These are phyloP conservation scores for Malassezia globosa DNA, from an alignment of 1,284 basidiomycete genomes.

Conservation along the genomic window DNA sequence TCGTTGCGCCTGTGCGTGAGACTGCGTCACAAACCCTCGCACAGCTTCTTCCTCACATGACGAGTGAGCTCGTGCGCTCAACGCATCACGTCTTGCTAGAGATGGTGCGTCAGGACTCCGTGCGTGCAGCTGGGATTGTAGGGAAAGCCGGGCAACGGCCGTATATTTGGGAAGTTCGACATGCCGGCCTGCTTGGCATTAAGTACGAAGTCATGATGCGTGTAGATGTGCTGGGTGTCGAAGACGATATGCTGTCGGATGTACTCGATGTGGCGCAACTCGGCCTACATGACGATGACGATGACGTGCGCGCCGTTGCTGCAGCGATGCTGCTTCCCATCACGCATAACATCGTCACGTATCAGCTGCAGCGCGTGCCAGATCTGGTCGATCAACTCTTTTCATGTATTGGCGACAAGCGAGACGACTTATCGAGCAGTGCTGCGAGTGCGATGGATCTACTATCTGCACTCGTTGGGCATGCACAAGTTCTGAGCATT, in stretches of 20 bases:
- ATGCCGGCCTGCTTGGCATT: conserved; percentile 88
- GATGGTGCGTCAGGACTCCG: conserved; percentile 80
- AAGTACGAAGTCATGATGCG: conserved; percentile 95
- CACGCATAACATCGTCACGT: conserved; percentile 64
- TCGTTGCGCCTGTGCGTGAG: conserved; percentile 91
- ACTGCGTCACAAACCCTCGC: conserved; percentile 90
- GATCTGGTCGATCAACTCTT: conserved; percentile 74
- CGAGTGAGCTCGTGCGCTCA: conserved; percentile 59
- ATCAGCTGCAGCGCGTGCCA: conserved; percentile 53
- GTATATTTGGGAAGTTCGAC: conserved; percentile 93
- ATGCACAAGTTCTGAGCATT: conserved; percentile 63
- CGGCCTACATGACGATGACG: conserved; percentile 79
- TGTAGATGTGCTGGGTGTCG: conserved; percentile 58
- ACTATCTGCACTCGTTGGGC: conserved; percentile 21
- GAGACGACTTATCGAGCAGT: conserved; percentile 92
- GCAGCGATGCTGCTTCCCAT: conserved; percentile 83
- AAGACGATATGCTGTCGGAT: conserved; percentile 25
- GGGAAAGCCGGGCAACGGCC: conserved; percentile 23
- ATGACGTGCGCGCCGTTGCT: conserved; percentile 91
- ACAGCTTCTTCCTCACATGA: conserved; percentile 75
- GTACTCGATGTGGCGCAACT: conserved; percentile 29
- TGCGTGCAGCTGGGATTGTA: not conserved
- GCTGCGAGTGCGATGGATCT: conserved; percentile 96
- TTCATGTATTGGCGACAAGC: conserved; percentile 81
- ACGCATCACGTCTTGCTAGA: conserved; percentile 73